Conservation (phyloP, 495 filamentous ascomycete genomes). For the Parmelia sp. region DNA sequence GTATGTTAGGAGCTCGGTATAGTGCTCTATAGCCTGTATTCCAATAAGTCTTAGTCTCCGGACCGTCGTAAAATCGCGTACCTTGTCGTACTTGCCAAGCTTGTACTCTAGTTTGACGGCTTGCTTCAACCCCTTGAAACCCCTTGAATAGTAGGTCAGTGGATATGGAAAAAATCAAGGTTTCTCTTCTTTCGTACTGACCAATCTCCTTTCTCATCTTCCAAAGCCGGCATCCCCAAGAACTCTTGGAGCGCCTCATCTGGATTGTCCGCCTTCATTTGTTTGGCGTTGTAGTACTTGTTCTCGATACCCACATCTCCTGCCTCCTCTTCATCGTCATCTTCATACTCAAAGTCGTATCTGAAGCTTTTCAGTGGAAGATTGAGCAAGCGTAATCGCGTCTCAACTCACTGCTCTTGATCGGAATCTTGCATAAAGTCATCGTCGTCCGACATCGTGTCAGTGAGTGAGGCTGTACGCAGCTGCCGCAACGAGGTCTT, state of each 20-base stretch:
- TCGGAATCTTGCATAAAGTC: constrained; percentile 99
- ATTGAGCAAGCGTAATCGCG: not conserved
- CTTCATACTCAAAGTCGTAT: constrained; percentile 96
- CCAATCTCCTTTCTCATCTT: constrained; percentile 93
- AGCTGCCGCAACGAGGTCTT: not conserved
- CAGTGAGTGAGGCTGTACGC: constrained; percentile 21
- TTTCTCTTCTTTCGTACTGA: constrained; percentile 27
- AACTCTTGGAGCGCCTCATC: constrained; percentile 91
- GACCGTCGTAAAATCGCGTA: constrained; percentile 31
- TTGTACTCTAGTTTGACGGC: constrained; percentile 96
- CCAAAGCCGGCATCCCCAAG: constrained; percentile 72
- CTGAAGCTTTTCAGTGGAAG: constrained; percentile 36
- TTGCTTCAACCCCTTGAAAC: constrained; percentile 96
- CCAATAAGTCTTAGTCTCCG: constrained; percentile 7
- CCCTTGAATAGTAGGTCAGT: constrained; percentile 45
- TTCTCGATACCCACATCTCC: constrained; percentile 95
- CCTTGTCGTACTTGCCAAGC: constrained; percentile 75
- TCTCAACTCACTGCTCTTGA: constrained; percentile 60
- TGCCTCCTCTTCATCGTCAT: constrained; percentile 79
- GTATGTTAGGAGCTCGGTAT: constrained; percentile 90
- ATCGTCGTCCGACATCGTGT: constrained; percentile 90
- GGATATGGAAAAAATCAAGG: constrained; percentile 2
- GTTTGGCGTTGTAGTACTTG: constrained; percentile 99
- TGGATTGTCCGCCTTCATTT: constrained; percentile 80
- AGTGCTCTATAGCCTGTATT: constrained; percentile 87